phyloP scores from a whole-genome alignment of 176 grass and related monocot species.

The Aegilops speltoides region DNA sequence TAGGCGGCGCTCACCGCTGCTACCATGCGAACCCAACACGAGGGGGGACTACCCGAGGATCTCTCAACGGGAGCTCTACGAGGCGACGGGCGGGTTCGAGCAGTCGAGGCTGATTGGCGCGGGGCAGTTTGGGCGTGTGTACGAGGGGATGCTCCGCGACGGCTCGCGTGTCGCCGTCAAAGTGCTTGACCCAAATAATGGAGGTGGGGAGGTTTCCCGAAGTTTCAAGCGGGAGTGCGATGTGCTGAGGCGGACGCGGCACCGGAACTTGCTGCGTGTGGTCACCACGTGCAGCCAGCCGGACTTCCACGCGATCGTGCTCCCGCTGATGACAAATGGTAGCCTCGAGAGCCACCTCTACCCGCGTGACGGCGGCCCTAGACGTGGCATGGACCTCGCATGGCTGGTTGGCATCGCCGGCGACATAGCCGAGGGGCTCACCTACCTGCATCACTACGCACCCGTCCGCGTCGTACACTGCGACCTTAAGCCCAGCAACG shows the following conservation, averaged over 20 bases:
- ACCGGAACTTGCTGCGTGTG: slow-evolving; percentile 85
- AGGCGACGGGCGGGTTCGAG: too few relatives aligned
- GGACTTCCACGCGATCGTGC: slow-evolving; percentile 86
- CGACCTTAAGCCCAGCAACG: slow-evolving; percentile 91
- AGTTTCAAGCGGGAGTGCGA: slow-evolving; percentile 91
- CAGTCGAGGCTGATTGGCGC: too few relatives aligned
- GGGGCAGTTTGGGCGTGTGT: too few relatives aligned
- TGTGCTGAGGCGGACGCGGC: slow-evolving; percentile 74
- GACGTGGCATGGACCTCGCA: slow-evolving; percentile 38
- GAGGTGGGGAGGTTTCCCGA: not conserved
- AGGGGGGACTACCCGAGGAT: slow-evolving; percentile 69
- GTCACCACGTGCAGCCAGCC: slow-evolving; percentile 84
- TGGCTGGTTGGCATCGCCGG: slow-evolving; percentile 54
- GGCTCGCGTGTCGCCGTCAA: too few relatives aligned
- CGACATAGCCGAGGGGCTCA: slow-evolving; percentile 79
- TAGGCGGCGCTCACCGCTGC: slow-evolving; percentile 36
- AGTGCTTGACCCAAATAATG: too few relatives aligned
- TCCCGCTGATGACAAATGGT: slow-evolving; percentile 84
- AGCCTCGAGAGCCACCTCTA: slow-evolving; percentile 78
- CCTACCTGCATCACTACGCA: slow-evolving; percentile 90
- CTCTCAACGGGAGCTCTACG: slow-evolving; percentile 21
- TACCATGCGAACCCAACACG: slow-evolving; percentile 38
- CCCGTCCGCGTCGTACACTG: slow-evolving; percentile 76
- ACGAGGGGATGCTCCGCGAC: too few relatives aligned
- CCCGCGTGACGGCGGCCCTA: slow-evolving; percentile 22